Base-by-base conservation (phyloP, 805 yeast species). In the Candida easanensis region DNA sequence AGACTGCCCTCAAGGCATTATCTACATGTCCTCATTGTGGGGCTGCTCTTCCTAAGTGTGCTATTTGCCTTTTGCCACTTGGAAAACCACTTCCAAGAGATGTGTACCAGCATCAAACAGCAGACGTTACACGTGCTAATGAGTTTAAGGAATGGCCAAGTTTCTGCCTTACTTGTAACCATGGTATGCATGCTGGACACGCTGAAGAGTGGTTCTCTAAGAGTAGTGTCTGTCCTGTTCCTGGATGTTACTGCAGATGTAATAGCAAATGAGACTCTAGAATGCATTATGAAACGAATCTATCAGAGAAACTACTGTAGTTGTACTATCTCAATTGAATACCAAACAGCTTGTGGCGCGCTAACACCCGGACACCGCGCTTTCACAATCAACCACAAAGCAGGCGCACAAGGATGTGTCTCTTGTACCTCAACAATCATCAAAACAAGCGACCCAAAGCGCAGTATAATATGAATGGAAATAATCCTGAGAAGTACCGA, bases 121-220 rank as follows among this genome's bases (percentile, higher is more conserved):
- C 23, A 2, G 52, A 52, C 1, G 58, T 57, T n/a, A 56, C 46
- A 18, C 52, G 44, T 22, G 21, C 50, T 4, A 44, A 52, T 20
- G 55, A 56, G 46, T 78, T 85, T 60, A 76, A 80, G 46, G 84
- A 84, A 49, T 88, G 96, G 96, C 89, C 91, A 52, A 87, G 93
- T 52, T 88, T 88, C 64, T 91, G 99, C 57, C 65, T 91, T 50
- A 78, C 82, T 26, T 91, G 99, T 60, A 88, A 85, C 58, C 99
- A 91, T 56, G 96, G 97, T 1, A 82, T 82, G 78, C 99, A 91
- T 65, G 89, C 96, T 0, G 89, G 85, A 4, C 99, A 91, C 61
- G 97, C 97, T 0, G 89, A 87, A 50, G 95, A 90, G 56, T 91
- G 99, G 99, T 91, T 91, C 61, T 76, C 83, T 20, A 83, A 82